Base-by-base conservation (phyloP, 2,329 filamentous ascomycete genomes). In the Alternaria gansuensis region DNA sequence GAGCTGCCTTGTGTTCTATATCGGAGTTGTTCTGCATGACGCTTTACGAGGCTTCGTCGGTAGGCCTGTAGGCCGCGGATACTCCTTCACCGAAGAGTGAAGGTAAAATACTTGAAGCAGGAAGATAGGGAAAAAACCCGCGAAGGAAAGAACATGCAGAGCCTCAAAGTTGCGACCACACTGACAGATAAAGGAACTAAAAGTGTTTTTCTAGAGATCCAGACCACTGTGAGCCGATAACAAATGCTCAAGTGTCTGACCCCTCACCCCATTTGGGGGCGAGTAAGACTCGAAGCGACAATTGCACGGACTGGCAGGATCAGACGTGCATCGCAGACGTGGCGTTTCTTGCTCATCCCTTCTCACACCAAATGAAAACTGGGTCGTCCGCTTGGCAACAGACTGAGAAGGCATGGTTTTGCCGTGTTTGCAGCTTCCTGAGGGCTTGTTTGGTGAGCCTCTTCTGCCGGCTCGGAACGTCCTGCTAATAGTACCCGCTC, bases 291-390 rank as follows among this genome's bases (percentile, higher is more conserved):
- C 17, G 44, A 46, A 46, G 7, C 33, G 29, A 29, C 5, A 46
- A 34, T 24, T 17, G 23, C 44, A 34, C 29, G 13, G 29, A 24
- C 29, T 24, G 21, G 13, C 44, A 36, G 44, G 44, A 48, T 48
- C 44, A 36, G 29, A 48, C 31, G 44, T 36, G 44, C 29, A 48
- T 48, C 44, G 31, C 21, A n/a, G 44, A 31, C 44, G 21, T 48
- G 31, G 31, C 44, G 31, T 33, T 48, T 48, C 44, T 48, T 36
- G 31, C 44, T 36, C 44, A 24, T 46, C 33, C 29, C 44, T 48
- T 34, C 44, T 26, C 31, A 5, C n/a, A n/a, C 21, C 21, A 48
- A 13, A 48, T 24, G 44, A 48, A 48, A 48, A 48, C 3, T 36
- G 31, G 29, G 31, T 48, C 44, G 7, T 34, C 31, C 24, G 44